Percentiles rank a stretch among this genome's conserved stretches.
Evolutionary conservation across 106 monocot species (phyloP).

Genomic region (Cymbidium sinense): DNA sequence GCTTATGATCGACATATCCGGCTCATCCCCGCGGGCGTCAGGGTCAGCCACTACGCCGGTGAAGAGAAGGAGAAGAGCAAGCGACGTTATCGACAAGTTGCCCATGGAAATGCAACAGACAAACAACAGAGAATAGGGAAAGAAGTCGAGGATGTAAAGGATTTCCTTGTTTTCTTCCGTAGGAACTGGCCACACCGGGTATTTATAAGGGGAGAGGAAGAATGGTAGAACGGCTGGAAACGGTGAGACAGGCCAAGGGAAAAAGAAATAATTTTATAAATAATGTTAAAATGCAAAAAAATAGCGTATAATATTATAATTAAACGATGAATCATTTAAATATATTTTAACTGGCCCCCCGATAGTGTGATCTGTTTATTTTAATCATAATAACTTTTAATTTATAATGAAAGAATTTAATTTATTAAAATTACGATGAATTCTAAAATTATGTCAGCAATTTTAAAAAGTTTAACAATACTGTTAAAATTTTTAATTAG

Average conservation of each 20-base stretch:
- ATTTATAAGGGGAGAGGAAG: background rate
- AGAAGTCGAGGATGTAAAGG: background rate
- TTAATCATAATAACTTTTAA: too few species aligned
- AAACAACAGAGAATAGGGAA: background rate
- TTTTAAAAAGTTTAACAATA: too few species aligned
- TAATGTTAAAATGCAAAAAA: background rate
- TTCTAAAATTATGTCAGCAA: too few species aligned
- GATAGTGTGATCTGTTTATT: too few species aligned
- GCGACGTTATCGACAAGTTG: background rate
- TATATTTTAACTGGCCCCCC: too few species aligned
- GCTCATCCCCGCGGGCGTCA: background rate
- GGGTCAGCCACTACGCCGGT: background rate
- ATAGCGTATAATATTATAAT: background rate
- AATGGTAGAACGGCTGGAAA: background rate
- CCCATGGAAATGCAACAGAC: background rate
- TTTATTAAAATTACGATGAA: too few species aligned
- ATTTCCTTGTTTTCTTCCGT: background rate
- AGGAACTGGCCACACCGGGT: background rate
- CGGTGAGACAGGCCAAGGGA: background rate
- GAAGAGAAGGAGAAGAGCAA: slow-evolving; percentile 11
- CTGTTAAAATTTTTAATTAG: too few species aligned
- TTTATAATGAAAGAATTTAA: too few species aligned
- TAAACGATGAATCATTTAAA: too few species aligned
- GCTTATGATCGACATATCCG: slow-evolving; percentile 33
- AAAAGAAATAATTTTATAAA: background rate